Percentiles rank a stretch among this genome's conserved stretches.
Evolutionary conservation across 768 basidiomycete species (phyloP).

Genomic region (Lentinula aciculospora): DNA sequence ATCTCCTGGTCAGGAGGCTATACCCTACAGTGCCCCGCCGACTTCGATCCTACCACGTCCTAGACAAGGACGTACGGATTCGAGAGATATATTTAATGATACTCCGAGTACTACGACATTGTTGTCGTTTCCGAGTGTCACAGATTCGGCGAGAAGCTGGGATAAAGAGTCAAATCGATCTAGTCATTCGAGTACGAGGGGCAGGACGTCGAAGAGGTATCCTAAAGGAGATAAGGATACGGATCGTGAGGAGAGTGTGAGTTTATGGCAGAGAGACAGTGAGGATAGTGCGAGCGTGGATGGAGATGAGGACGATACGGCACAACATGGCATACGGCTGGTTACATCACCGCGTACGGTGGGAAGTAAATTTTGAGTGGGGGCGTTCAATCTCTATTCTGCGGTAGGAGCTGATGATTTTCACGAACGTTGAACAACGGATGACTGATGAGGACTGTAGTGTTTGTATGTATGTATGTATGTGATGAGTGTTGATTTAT

Average conservation of each 20-base stretch:
- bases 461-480: background rate
- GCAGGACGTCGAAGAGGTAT: slow-evolving; percentile 38
- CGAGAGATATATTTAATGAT: slow-evolving; percentile 30
- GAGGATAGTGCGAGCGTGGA: slow-evolving; percentile 20
- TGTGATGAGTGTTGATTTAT: background rate
- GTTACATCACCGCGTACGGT: slow-evolving; percentile 15
- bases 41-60: slow-evolving; percentile 15
- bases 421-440: background rate
- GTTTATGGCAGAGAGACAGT: slow-evolving; percentile 37
- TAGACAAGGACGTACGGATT: slow-evolving; percentile 25
- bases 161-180: slow-evolving; percentile 22
- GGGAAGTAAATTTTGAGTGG: background rate
- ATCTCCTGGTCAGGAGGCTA: slow-evolving; percentile 25
- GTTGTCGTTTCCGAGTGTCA: slow-evolving; percentile 46
- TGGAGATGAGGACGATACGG: slow-evolving; percentile 5
- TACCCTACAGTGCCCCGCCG: slow-evolving; percentile 30
- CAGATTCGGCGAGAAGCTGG: slow-evolving; percentile 43
- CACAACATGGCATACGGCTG: slow-evolving; percentile 28
- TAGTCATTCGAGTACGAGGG: slow-evolving; percentile 17
- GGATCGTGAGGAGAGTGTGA: slow-evolving; percentile 57
- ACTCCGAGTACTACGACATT: slow-evolving; percentile 16
- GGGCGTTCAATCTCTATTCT: too few relatives aligned
- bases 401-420: too few relatives aligned
- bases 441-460: background rate
- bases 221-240: slow-evolving; percentile 44